Percentiles rank a stretch among this genome's conserved stretches.
Evolutionary conservation across 2,329 filamentous ascomycete genomes (phyloP).

Genomic region (Rachicladosporium sp.): DNA sequence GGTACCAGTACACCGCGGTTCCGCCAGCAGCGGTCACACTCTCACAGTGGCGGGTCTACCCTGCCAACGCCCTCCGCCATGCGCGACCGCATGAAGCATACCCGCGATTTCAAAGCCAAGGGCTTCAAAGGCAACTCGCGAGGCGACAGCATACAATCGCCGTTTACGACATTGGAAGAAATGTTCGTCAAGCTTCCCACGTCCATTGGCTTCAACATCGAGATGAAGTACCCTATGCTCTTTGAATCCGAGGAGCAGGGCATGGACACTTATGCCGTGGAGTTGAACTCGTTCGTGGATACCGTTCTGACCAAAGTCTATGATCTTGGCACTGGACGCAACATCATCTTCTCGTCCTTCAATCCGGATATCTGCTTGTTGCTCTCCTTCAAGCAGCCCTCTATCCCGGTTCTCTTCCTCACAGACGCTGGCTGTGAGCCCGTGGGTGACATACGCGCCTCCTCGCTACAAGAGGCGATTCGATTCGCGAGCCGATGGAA

Average conservation of each 20-base stretch:
- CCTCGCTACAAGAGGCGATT: slow-evolving; percentile 92
- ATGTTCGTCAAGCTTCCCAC: slow-evolving; percentile 77
- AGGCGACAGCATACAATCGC: slow-evolving; percentile 87
- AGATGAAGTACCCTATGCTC: slow-evolving; percentile 98
- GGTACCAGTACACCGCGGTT: slow-evolving; percentile 2
- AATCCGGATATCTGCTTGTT: slow-evolving; percentile 94
- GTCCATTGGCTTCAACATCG: slow-evolving; percentile 89
- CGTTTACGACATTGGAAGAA: slow-evolving; percentile 89
- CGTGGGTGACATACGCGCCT: slow-evolving; percentile 81
- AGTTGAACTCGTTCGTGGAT: slow-evolving; percentile 93
- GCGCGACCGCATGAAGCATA: slow-evolving; percentile 91
- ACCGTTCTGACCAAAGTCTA: slow-evolving; percentile 85
- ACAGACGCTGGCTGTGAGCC: slow-evolving; percentile 72
- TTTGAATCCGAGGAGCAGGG: slow-evolving; percentile 89
- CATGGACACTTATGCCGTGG: slow-evolving; percentile 92
- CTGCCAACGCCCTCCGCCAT: slow-evolving; percentile 31
- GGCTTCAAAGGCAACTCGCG: slow-evolving; percentile 93
- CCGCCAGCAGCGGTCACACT: slow-evolving; percentile 41
- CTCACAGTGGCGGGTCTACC: slow-evolving; percentile 33
- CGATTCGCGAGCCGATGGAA: slow-evolving; percentile 54
- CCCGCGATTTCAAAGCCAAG: slow-evolving; percentile 83
- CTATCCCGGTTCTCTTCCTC: slow-evolving; percentile 88
- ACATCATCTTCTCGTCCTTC: slow-evolving; percentile 94
- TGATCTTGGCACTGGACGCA: slow-evolving; percentile 66
- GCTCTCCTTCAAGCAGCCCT: slow-evolving; percentile 92